phyloP scores from a whole-genome alignment of 2,329 filamentous ascomycete species.

The Alternaria burnsii region DNA sequence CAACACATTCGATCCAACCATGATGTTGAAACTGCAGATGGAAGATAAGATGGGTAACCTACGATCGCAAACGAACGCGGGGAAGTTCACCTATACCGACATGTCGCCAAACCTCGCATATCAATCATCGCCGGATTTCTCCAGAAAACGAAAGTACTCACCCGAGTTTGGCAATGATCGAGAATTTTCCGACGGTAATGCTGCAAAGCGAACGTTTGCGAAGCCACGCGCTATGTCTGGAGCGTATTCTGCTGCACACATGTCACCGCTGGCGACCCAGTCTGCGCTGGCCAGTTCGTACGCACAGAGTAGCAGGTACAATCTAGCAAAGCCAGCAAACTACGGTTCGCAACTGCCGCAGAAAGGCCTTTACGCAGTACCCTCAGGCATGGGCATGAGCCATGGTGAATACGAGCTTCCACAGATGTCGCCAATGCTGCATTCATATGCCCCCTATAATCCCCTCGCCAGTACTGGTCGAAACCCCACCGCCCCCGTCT shows the following conservation, averaged over 20 bases:
- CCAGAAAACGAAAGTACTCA: constrained; percentile 47
- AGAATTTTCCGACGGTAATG: constrained; percentile 35
- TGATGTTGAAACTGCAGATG: constrained; percentile 68
- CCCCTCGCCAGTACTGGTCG: constrained; percentile 56
- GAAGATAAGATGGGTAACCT: constrained; percentile 64
- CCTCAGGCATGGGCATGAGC: constrained; percentile 36
- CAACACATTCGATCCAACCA: constrained; percentile 62
- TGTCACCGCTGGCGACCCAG: constrained; percentile 51
- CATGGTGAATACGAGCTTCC: constrained; percentile 45
- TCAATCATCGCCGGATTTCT: constrained; percentile 39
- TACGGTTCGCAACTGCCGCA: constrained; percentile 47
- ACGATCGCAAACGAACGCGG: constrained; percentile 63
- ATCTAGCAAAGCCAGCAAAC: constrained; percentile 43
- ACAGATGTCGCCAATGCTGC: constrained; percentile 46
- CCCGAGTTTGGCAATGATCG: constrained; percentile 38
- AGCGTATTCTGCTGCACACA: constrained; percentile 45
- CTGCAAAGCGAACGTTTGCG: constrained; percentile 51
- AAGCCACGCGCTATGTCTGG: constrained; percentile 43
- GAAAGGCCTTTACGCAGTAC: constrained; percentile 47
- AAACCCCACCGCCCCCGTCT: constrained; percentile 50
- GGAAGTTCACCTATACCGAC: constrained; percentile 69
- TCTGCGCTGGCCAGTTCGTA: constrained; percentile 47
- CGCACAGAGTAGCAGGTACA: constrained; percentile 51
- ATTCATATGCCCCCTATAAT: constrained; percentile 54
- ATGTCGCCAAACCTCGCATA: constrained; percentile 46